These are phyloP conservation scores for Barnettozyma salicaria DNA, from an alignment of 805 yeast species.

Conservation along the genomic window DNA sequence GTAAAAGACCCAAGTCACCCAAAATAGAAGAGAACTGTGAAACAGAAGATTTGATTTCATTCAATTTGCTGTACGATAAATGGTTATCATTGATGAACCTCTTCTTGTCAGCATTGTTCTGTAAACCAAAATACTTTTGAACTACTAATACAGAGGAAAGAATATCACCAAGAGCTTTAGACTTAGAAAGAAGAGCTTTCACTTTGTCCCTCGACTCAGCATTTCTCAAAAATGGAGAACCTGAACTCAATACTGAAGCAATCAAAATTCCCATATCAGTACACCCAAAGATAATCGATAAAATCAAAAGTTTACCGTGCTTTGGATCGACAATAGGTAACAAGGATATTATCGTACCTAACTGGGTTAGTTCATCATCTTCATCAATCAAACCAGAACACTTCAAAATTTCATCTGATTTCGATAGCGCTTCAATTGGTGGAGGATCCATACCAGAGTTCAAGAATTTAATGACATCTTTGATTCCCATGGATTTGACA, in stretches of 20 bases:
- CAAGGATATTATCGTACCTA: conserved; percentile 75
- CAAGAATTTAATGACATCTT: conserved; percentile 63
- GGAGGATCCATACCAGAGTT: conserved; percentile 82
- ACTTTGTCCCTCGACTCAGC: conserved; percentile 60
- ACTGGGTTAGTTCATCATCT: conserved; percentile 51
- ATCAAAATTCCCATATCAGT: conserved; percentile 69
- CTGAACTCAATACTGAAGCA: conserved; percentile 71
- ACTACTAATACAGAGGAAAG: conserved; percentile 59
- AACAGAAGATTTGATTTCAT: conserved; percentile 67
- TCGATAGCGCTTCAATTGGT: conserved; percentile 30
- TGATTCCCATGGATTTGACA: conserved; percentile 85
- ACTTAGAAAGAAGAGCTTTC: conserved; percentile 36
- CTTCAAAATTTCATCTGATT: conserved; percentile 41
- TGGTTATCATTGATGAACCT: conserved; percentile 50
- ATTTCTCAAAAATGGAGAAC: conserved; percentile 64
- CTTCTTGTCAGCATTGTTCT: conserved; percentile 26
- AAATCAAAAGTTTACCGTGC: conserved; percentile 75
- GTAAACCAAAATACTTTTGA: conserved; percentile 40
- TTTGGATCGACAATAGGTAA: conserved; percentile 80
- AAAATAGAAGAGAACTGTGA: conserved; percentile 65
- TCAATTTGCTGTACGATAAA: conserved; percentile 57
- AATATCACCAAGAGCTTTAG: conserved; percentile 64
- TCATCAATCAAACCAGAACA: conserved; percentile 68
- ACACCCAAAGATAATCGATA: conserved; percentile 80
- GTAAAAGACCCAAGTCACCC: conserved; percentile 72